These are phyloP conservation scores for Dimargaris cristalligena DNA, from an alignment of 192 early-diverging fungal genomes.

Conservation along the genomic window DNA sequence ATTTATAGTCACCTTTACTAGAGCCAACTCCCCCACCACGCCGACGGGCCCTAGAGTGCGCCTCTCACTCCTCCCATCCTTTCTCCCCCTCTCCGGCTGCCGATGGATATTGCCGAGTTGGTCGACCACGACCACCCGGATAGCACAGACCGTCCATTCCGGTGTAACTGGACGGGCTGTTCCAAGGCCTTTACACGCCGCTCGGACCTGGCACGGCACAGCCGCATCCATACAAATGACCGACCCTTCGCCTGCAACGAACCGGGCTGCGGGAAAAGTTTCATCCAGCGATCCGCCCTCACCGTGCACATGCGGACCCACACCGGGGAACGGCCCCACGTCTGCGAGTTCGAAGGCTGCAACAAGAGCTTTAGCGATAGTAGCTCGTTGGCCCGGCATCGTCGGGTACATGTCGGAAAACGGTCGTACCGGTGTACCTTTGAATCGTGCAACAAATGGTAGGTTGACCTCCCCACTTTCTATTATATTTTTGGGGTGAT, in stretches of 20 bases:
- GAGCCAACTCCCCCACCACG: too few species aligned
- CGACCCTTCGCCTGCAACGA: conserved; percentile 16
- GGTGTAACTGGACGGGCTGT: conserved; percentile 17
- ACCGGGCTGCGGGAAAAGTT: conserved; percentile 19
- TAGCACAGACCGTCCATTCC: conserved; percentile 5
- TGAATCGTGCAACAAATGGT: conserved; percentile 24
- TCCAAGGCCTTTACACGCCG: conserved; percentile 34
- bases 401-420: conserved; percentile 12
- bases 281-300: conserved; percentile 40
- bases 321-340: conserved; percentile 27
- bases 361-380: conserved; percentile 16
- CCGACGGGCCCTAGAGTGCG: too few species aligned
- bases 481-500: background rate
- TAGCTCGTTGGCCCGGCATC: conserved; percentile 17
- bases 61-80: too few species aligned
- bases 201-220: conserved; percentile 37
- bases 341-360: conserved; percentile 13
- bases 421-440: conserved; percentile 13
- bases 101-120: conserved; percentile 9
- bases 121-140: conserved; percentile 8
- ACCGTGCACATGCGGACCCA: conserved; percentile 42
- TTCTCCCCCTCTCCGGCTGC: too few species aligned
- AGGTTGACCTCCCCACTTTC: background rate
- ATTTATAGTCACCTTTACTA: too few species aligned
- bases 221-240: conserved; percentile 30